Evolutionary conservation across 768 basidiomycete species (phyloP), one percentile per base, ranked within the genome.

Genomic region (Chalciporus piperatus): DNA sequence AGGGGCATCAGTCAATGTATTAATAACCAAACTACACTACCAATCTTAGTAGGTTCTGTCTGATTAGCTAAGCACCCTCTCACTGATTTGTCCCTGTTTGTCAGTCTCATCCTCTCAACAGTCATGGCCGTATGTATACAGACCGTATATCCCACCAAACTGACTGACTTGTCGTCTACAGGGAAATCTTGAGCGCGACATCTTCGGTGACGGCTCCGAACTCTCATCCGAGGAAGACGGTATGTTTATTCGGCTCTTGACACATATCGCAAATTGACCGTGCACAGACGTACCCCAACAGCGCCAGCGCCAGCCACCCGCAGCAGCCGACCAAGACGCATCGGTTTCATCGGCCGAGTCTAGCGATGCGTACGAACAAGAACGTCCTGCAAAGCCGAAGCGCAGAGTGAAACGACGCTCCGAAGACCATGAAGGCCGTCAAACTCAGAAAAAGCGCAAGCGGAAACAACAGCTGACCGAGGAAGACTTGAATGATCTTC

Each of bases 121-220:
- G 54, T 49, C 3, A 17, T 17, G 10, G 0, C 39, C 19, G 20
- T 12, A 14, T 9, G 28, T 14, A 11, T 11, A 4, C 17, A 2
- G 13, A 3, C 16, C 2, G 14, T 10, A 4, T 3, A 13, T 0
- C 43, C 44, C 38, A 33, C 22, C 6, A 32, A 32, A 32, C 30
- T 32, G 11, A 32, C 30, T 32, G 11, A 32, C 30, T 32, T 13
- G 13, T 32, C 33, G 3, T 0, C 0, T 4, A 8, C 44, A 56
- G 58, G 50, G 47, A 0, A 40, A 52, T 46, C 81, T 85, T 30
- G 84, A 80, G 51, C 83, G 81, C 45, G 84, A 86, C 61, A 85
- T 92, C 51, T 93, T 92, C 62, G 90, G 88, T 54, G 87, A 87
- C 35, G 88, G 88, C 60, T 91, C 90, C 3, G 92, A 95, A 55